Base-by-base conservation (phyloP, 805 yeast genomes). In the Myxozyma sirexii region DNA sequence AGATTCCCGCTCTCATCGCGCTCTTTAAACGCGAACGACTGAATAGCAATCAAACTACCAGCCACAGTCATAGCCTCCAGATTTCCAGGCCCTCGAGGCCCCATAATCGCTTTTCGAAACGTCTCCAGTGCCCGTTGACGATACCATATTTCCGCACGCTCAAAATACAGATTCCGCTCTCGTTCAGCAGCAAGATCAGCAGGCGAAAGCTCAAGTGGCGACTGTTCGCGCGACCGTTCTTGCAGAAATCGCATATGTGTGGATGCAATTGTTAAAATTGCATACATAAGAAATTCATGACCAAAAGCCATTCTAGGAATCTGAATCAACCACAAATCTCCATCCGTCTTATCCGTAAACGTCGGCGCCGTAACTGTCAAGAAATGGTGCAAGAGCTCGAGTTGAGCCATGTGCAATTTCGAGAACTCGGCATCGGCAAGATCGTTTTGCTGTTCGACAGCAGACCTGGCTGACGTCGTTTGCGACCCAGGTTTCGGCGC, bases 71-170 rank as follows among this genome's bases (percentile, higher is more conserved):
- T 56, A 6, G 66, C 61, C 31, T 60, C 59, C 13, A 62, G 51
- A 21, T 54, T 48, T n/a, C 56, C 54, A 2, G 59, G 47, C 19
- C 57, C 59, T 15, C 65, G 56, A 23, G 54, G 61, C 4, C 62
- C 66, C 50, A 46, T 46, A 23, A 62, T 60, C 12, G 63, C 61
- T 4, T 44, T 54, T 24, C 66, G 64, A 35, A 62, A 62, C n/a
- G 66, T 62, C 52, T 62, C 66, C 35, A 62, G 55, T n/a, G 66
- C 61, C 2, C 59, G 56, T 47, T 62, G 66, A 12, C 66, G 61
- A 31, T 62, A 62, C 65, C 65, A 62, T 15, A 62, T 54, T 58
- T 62, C 66, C 13, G 65, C 65, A 12, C 62, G 60, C 26, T 49
- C 63, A 46, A 61, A 61, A 19, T 61, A 58, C 29, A 39, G 26